Evolutionary conservation across 2,329 filamentous ascomycete genomes (phyloP).

Genomic region (Penicillium rolfsii): DNA sequence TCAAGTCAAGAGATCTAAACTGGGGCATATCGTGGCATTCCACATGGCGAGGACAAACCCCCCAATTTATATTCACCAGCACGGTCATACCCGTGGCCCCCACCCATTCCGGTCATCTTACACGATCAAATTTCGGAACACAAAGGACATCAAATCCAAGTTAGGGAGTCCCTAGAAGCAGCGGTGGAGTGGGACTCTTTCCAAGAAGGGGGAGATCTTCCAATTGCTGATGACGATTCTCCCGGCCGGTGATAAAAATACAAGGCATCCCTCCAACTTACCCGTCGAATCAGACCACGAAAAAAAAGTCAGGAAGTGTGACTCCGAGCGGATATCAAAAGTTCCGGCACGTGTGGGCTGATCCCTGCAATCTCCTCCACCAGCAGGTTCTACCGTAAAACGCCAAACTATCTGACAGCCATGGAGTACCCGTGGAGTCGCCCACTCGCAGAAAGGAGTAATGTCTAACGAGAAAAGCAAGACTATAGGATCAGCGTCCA

Average conservation of each 20-base stretch:
- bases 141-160: background rate
- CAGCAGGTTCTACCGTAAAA: constrained; percentile 7
- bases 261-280: background rate
- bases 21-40: constrained; percentile 22
- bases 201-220: constrained; percentile 15
- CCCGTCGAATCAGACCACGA: constrained; percentile 24
- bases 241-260: constrained; percentile 2
- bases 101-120: background rate
- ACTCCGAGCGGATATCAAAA: constrained; percentile 12
- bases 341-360: constrained; percentile 22
- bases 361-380: constrained; percentile 27
- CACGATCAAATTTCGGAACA: constrained; percentile 3
- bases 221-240: constrained; percentile 11
- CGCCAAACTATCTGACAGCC: background rate
- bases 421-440: constrained; percentile 9
- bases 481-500: constrained; percentile 21
- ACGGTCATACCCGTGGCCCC: background rate
- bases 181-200: constrained; percentile 9
- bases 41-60: constrained; percentile 15
- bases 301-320: background rate
- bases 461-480: background rate
- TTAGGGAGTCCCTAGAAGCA: background rate
- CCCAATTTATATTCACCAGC: constrained; percentile 20
- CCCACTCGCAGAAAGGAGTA: background rate
- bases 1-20: constrained; percentile 11